Percentiles rank a stretch among this genome's conserved stretches.
phyloP scores from a whole-genome alignment of 345 rosid genomes.

The Citrus cavaleriei region DNA sequence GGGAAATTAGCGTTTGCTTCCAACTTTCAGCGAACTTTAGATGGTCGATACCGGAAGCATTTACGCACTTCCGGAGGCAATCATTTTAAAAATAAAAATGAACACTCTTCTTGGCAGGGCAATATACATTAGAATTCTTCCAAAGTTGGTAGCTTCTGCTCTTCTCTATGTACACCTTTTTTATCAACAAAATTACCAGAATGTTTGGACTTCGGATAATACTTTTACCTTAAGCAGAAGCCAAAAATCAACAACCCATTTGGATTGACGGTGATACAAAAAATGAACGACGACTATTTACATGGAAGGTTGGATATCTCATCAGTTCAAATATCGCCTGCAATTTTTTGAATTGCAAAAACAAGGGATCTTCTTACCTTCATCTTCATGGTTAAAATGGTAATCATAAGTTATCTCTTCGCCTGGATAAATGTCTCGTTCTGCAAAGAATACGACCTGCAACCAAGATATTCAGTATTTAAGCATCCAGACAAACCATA shows the following conservation, averaged over 20 bases:
- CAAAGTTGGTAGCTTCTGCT: neutral
- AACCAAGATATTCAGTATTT: neutral
- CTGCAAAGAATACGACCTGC: conserved; percentile 54
- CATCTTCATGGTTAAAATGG: conserved; percentile 55
- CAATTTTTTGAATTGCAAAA: conserved; percentile 55
- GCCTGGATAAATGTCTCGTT: conserved; percentile 54
- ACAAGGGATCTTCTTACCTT: conserved; percentile 53
- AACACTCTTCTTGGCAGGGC: neutral
- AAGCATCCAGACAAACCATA: neutral
- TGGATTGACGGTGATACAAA: neutral
- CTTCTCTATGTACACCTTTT: neutral
- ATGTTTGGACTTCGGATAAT: neutral
- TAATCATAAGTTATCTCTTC: conserved; percentile 62
- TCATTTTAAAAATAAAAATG: no score
- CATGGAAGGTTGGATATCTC: conserved; percentile 2
- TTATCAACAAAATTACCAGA: neutral
- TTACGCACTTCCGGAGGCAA: no score
- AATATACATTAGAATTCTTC: neutral
- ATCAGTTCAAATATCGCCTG: conserved; percentile 47
- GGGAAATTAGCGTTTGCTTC: no score
- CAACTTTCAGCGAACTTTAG: no score
- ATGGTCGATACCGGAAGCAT: no score
- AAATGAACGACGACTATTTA: conserved; percentile 6
- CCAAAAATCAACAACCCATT: neutral
- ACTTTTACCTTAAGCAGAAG: neutral